These are phyloP conservation scores for Candida hungchunana DNA, from an alignment of 805 yeast species.

Conservation along the genomic window DNA sequence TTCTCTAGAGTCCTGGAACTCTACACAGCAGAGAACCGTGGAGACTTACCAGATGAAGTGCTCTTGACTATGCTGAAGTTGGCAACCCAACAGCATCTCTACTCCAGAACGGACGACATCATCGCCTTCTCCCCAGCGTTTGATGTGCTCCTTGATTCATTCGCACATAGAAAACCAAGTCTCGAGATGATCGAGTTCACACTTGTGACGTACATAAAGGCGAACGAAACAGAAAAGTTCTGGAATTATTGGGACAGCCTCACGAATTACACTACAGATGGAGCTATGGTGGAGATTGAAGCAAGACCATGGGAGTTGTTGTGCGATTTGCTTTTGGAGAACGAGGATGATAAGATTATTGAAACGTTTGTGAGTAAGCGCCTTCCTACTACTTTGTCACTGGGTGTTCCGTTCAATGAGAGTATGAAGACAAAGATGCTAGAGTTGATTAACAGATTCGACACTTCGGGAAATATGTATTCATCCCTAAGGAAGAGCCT, in stretches of 20 bases:
- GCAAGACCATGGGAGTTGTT: conserved; percentile 24
- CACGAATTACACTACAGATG: conserved; percentile 1
- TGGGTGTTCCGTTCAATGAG: conserved; percentile 2
- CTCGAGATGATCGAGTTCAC: conserved; percentile 15
- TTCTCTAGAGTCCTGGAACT: conserved; percentile 13
- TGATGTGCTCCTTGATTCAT: conserved; percentile 14
- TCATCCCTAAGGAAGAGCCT: too few relatives aligned
- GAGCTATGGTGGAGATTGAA: conserved; percentile 10
- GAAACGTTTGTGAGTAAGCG: conserved; percentile 15
- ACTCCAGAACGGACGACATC: conserved; percentile 3
- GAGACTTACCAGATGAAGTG: conserved; percentile 12
- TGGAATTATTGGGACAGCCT: conserved; percentile 21
- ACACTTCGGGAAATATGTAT: too few relatives aligned
- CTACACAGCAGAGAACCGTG: conserved; percentile 11
- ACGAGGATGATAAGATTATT: conserved; percentile 17
- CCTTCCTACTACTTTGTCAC: conserved; percentile 8
- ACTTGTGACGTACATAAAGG: conserved; percentile 17
- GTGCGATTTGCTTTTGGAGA: conserved; percentile 6
- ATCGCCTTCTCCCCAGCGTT: conserved; percentile 13
- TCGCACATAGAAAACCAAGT: conserved; percentile 6
- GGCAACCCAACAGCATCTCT: conserved; percentile 23
- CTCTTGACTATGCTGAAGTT: conserved; percentile 17
- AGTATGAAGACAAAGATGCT: conserved; percentile 4
- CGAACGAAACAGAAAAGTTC: conserved; percentile 15
- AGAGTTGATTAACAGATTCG: too few relatives aligned